Evolutionary conservation across 2,329 filamentous ascomycete species (phyloP).

Genomic region (Ceratocystis destructans): DNA sequence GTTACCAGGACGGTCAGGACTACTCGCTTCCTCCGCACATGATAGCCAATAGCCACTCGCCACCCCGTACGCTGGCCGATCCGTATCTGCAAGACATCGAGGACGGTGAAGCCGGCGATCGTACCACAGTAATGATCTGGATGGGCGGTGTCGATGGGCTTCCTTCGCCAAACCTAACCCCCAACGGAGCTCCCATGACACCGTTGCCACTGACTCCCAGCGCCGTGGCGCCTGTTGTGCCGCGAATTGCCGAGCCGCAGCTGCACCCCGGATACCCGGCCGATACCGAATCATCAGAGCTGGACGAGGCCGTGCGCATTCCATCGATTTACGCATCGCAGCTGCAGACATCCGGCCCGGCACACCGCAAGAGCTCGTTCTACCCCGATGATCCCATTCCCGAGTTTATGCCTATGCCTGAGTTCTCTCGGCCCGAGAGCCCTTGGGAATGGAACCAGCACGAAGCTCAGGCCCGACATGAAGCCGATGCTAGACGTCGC

Average conservation of each 20-base stretch:
- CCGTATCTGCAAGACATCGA: not conserved
- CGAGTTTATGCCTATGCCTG: not conserved
- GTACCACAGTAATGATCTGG: conserved; percentile 17
- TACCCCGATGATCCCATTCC: conserved; percentile 5
- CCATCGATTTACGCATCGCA: conserved; percentile 6
- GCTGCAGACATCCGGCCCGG: not conserved
- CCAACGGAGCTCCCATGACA: not conserved
- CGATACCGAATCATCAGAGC: not conserved
- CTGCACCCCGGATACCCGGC: not conserved
- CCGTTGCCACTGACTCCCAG: conserved; percentile 8
- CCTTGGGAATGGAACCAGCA: conserved; percentile 14
- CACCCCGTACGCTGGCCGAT: not conserved
- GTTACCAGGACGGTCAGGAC: conserved; percentile 12
- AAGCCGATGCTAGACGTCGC: not conserved
- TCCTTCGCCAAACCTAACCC: not conserved
- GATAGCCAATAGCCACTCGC: not conserved
- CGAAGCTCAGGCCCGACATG: not conserved
- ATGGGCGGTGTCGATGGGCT: conserved; percentile 12
- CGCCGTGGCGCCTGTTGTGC: not conserved
- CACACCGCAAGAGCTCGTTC: conserved; percentile 4
- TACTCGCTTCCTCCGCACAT: not conserved
- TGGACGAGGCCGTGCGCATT: conserved; percentile 11
- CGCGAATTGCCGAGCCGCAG: not conserved
- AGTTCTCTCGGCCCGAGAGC: conserved; percentile 8
- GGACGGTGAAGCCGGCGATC: conserved; percentile 1